Evolutionary conservation across 2,329 filamentous ascomycete species (phyloP).

Genomic region (Cladosporium sphaerospermum): DNA sequence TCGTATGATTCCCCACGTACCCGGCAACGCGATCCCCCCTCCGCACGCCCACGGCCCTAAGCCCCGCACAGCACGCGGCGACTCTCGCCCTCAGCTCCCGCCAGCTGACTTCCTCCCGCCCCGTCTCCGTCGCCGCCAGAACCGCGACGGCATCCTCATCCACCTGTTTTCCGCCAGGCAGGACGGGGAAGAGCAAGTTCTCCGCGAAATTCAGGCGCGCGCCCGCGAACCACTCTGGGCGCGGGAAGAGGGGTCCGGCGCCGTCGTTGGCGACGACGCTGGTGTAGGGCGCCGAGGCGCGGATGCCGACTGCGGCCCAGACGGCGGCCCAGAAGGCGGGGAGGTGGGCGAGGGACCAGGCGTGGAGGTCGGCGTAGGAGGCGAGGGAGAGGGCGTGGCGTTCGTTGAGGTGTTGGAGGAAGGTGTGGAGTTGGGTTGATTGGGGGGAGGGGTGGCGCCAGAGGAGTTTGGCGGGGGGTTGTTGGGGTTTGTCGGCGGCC

Average conservation of each 20-base stretch:
- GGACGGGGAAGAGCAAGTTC: conserved; percentile 77
- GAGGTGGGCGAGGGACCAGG: conserved; percentile 76
- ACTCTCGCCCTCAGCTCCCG: conserved; percentile 72
- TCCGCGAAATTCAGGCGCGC: conserved; percentile 86
- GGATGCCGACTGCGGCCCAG: conserved; percentile 77
- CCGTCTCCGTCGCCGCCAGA: conserved; percentile 73
- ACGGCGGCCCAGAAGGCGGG: conserved; percentile 76
- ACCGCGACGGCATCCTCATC: conserved; percentile 61
- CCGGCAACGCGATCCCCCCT: conserved; percentile 58
- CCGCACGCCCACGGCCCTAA: conserved; percentile 60
- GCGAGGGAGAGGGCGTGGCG: conserved; percentile 58
- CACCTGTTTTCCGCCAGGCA: conserved; percentile 32
- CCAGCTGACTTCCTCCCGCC: conserved; percentile 66
- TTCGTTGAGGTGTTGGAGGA: conserved; percentile 56
- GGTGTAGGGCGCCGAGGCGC: conserved; percentile 55
- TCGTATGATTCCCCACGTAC: conserved; percentile 83
- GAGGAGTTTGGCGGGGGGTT: conserved; percentile 18
- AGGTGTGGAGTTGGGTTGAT: conserved; percentile 40
- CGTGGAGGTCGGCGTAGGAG: conserved; percentile 69
- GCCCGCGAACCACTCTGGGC: conserved; percentile 76
- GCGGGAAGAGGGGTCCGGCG: conserved; percentile 66
- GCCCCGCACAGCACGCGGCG: conserved; percentile 62
- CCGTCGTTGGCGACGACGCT: conserved; percentile 63
- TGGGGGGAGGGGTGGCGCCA: conserved; percentile 37
- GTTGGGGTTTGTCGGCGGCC: no score